Evolutionary conservation across 495 filamentous ascomycete species (phyloP), one percentile per base, ranked within the genome.

Genomic region (Diplogelasinospora grovesii): DNA sequence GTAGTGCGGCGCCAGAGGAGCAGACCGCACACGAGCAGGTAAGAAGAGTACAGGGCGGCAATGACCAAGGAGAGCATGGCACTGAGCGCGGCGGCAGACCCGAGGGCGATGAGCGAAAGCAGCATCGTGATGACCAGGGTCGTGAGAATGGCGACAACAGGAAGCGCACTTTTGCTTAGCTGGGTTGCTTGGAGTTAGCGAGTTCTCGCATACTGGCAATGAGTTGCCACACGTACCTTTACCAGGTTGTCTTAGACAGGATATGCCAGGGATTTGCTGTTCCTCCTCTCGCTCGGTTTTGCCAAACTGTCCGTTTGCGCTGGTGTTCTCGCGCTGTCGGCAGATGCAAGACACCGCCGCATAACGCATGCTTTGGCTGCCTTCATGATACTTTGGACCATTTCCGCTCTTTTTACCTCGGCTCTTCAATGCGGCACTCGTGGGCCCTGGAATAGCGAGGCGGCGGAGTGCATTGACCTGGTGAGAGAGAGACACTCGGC

Each of bases 81-180:
- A 47, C 70, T 69, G 45, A 81, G 66, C 1, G 73, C 77, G n/a
- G 66, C 57, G 7, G 65, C 39, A 1, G 69, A 75, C 22, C 74
- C 75, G 43, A 82, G 64, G 37, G 73, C 77, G 52, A 81, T 77
- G 23, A 78, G 57, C 0, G 74, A 74, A 2, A 82, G 57, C 27
- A 77, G 56, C 46, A 73, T 65, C 23, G 75, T 68, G 24, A 71
- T 61, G 35, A 48, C 49, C 36, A 70, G 58, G 9, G 65, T 65
- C 31, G 73, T 46, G 35, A 71, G 41, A 22, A 71, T 61, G 2
- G 75, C 63, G 50, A 67, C 70, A 38, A 70, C 50, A 10, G 71
- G 77, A 22, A 81, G 65, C 22, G 69, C 59, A 24, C 20, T 42
- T 19, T 27, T 46, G 0, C 38, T 41, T 13, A 55, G 40, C 52